These are phyloP conservation scores for Pelargonium exstipulatum DNA, from an alignment of 441 rosid genomes.

Conservation along the genomic window DNA sequence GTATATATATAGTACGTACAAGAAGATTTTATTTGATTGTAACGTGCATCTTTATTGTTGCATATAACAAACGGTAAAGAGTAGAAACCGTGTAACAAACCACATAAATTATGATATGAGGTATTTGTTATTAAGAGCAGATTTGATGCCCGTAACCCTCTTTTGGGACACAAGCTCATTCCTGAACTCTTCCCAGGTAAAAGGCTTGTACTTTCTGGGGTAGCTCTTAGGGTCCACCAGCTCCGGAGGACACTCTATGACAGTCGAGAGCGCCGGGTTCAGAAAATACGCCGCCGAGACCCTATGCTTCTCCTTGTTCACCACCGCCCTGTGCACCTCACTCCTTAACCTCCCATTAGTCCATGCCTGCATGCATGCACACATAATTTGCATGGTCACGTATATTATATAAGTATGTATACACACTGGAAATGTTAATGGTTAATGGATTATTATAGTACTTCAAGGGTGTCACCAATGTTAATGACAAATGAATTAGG, in stretches of 20 bases:
- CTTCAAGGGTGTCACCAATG: constrained; percentile 7
- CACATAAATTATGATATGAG: neutral
- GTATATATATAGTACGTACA: too few species aligned
- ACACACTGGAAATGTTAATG: too few species aligned
- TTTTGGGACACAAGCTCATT: neutral
- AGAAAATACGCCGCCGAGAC: neutral
- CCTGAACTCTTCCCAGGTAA: neutral
- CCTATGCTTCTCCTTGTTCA: constrained; percentile 9
- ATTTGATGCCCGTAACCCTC: neutral
- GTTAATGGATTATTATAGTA: too few species aligned
- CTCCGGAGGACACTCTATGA: neutral
- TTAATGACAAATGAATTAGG: neutral
- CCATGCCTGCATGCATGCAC: neutral
- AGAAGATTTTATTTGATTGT: too few species aligned
- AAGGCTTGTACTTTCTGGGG: neutral
- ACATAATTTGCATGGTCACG: neutral
- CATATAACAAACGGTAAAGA: too few species aligned
- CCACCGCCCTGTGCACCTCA: constrained; percentile 3
- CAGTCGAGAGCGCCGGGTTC: neutral
- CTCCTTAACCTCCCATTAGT: constrained; percentile 7
- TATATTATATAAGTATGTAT: neutral
- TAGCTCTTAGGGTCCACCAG: neutral
- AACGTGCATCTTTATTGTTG: too few species aligned
- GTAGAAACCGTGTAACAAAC: too few species aligned
- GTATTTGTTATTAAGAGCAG: neutral